Evolutionary conservation across 352 stramenopile genomes (phyloP).

Genomic region (Aphanomyces cochlioides): DNA sequence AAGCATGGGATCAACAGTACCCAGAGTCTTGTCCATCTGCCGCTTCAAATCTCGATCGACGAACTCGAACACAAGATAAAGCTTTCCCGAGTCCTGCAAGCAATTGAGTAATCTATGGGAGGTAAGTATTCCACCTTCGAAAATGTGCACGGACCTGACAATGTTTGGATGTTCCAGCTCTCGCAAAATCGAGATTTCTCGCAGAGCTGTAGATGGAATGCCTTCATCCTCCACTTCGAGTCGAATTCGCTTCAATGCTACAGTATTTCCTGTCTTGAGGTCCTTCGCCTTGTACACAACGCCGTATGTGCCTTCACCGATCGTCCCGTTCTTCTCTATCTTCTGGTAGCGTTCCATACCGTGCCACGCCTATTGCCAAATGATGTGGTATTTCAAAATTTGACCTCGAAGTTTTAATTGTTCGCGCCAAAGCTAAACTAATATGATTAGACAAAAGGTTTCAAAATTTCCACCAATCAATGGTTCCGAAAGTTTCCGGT

Average conservation of each 20-base stretch:
- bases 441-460: not conserved
- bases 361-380: not conserved
- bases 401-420: not conserved
- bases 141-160: slow-evolving; percentile 66
- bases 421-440: slow-evolving; percentile 9
- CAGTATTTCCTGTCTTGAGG: slow-evolving; percentile 85
- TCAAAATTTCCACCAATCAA: not conserved
- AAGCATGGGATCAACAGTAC: slow-evolving; percentile 49
- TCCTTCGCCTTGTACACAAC: slow-evolving; percentile 96
- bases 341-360: slow-evolving; percentile 88
- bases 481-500: slow-evolving; percentile 12
- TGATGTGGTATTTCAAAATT: slow-evolving; percentile 1
- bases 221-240: slow-evolving; percentile 99
- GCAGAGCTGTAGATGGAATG: slow-evolving; percentile 96
- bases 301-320: slow-evolving; percentile 95
- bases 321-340: slow-evolving; percentile 90
- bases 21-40: slow-evolving; percentile 89
- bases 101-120: slow-evolving; percentile 86
- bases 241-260: slow-evolving; percentile 96
- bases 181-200: slow-evolving; percentile 97
- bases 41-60: slow-evolving; percentile 98
- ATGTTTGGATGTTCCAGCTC: slow-evolving; percentile 99
- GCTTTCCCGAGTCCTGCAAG: slow-evolving; percentile 91
- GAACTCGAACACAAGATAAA: slow-evolving; percentile 99
- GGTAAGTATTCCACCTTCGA: not conserved